These are phyloP conservation scores for Linanthus parryae DNA, from an alignment of 148 eudicot genomes.

Conservation along the genomic window DNA sequence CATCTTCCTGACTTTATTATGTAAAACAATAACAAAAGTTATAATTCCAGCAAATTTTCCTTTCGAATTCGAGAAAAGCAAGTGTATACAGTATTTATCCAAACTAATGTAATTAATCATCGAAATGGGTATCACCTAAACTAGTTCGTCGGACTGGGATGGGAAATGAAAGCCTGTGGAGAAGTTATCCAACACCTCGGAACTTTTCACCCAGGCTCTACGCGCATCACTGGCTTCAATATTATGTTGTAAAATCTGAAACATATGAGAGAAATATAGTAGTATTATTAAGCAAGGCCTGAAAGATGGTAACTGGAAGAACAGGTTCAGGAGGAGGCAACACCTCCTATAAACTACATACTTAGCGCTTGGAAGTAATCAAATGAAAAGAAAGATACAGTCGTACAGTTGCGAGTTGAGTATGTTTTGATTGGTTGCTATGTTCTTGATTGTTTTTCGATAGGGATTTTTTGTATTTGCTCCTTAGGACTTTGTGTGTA, in stretches of 20 bases:
- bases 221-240: slow-evolving; percentile 54
- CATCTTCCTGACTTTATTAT: slow-evolving; percentile 31
- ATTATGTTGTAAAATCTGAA: slow-evolving; percentile 59
- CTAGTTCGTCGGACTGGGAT: slow-evolving; percentile 24
- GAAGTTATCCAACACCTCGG: slow-evolving; percentile 70
- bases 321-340: not conserved
- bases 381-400: not conserved
- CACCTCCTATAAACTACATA: not conserved
- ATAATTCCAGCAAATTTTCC: not conserved
- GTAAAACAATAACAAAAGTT: not conserved
- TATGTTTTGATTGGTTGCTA: not conserved
- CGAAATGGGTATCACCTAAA: slow-evolving; percentile 41
- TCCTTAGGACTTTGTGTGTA: too few species aligned
- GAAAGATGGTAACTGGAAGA: not conserved
- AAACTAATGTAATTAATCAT: not conserved
- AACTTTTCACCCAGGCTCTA: slow-evolving; percentile 46
- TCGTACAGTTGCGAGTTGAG: not conserved
- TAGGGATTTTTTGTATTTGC: too few species aligned
- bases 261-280: not conserved
- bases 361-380: not conserved
- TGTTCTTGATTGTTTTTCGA: too few species aligned
- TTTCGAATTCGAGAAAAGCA: not conserved
- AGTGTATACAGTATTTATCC: not conserved
- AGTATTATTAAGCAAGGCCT: not conserved
- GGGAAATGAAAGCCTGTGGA: slow-evolving; percentile 66